A percentile compares a stretch with the other conserved stretches of the same genome.
These are phyloP conservation scores for Lophium mytilinum DNA, from an alignment of 495 filamentous ascomycete genomes.

Conservation along the genomic window DNA sequence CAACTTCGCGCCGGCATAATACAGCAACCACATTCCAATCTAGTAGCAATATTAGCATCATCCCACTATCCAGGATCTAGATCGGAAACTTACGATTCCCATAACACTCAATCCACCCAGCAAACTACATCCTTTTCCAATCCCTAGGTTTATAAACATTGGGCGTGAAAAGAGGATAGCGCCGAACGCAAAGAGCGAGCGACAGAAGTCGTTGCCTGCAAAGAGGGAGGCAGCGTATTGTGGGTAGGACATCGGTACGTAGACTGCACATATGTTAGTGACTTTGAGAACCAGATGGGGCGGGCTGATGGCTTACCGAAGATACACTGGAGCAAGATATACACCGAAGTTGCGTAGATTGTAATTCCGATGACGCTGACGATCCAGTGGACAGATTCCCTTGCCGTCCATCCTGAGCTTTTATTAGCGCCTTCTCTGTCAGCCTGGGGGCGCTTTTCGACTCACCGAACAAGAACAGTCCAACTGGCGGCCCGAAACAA, in stretches of 20 bases:
- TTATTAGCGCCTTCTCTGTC: neutral
- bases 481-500: slow-evolving; percentile 44
- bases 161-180: slow-evolving; percentile 47
- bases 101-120: slow-evolving; percentile 47
- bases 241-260: slow-evolving; percentile 52
- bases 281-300: slow-evolving; percentile 32
- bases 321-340: slow-evolving; percentile 25
- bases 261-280: slow-evolving; percentile 49
- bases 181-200: slow-evolving; percentile 45
- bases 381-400: slow-evolving; percentile 49
- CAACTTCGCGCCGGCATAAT: slow-evolving; percentile 41
- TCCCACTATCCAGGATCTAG: too few relatives aligned
- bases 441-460: neutral
- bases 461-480: slow-evolving; percentile 44
- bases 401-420: slow-evolving; percentile 43
- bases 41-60: too few relatives aligned
- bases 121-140: slow-evolving; percentile 43
- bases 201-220: slow-evolving; percentile 52
- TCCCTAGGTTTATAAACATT: slow-evolving; percentile 47
- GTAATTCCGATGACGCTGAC: slow-evolving; percentile 46
- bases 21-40: slow-evolving; percentile 44
- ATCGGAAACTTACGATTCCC: slow-evolving; percentile 43
- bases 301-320: slow-evolving; percentile 10
- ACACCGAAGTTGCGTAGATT: slow-evolving; percentile 38
- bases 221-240: slow-evolving; percentile 51